Evolutionary conservation across 768 basidiomycete genomes (phyloP).

Genomic region (Trametes sanguinea): DNA sequence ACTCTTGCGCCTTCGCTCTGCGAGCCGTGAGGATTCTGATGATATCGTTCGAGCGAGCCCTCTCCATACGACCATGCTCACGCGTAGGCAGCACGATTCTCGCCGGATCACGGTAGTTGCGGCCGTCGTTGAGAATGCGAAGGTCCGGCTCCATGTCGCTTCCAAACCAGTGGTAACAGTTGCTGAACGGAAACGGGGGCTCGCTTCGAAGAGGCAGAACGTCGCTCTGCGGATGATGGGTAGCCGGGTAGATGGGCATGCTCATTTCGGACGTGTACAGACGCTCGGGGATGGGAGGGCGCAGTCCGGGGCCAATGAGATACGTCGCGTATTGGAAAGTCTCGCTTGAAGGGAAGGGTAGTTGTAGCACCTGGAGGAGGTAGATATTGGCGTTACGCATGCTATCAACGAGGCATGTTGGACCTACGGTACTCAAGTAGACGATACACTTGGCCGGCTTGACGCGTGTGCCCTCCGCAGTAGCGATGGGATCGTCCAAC

Average conservation of each 20-base stretch:
- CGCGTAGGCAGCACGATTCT: not conserved
- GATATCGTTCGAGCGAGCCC: not conserved
- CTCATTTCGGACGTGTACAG: not conserved
- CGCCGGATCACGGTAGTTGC: no score
- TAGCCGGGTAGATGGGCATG: conserved; percentile 7
- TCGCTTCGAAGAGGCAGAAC: not conserved
- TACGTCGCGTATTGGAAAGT: not conserved
- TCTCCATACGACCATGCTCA: conserved; percentile 3
- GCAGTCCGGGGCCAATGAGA: conserved; percentile 3
- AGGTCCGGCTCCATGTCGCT: not conserved
- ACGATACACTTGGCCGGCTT: conserved; percentile 1
- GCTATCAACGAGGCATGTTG: not conserved
- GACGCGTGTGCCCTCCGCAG: not conserved
- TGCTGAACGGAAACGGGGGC: conserved; percentile 1
- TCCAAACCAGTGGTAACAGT: conserved; percentile 14
- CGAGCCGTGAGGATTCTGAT: no score
- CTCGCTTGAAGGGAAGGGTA: not conserved
- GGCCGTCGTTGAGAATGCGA: not conserved
- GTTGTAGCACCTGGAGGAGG: not conserved
- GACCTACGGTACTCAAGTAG: not conserved
- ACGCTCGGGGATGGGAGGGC: not conserved
- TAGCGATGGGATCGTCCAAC: not conserved
- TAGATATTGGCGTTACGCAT: no score
- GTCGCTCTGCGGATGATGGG: not conserved
- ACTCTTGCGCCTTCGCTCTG: no score